Base-by-base conservation (phyloP, 352 stramenopile genomes). In the Blastocystis sp. region DNA sequence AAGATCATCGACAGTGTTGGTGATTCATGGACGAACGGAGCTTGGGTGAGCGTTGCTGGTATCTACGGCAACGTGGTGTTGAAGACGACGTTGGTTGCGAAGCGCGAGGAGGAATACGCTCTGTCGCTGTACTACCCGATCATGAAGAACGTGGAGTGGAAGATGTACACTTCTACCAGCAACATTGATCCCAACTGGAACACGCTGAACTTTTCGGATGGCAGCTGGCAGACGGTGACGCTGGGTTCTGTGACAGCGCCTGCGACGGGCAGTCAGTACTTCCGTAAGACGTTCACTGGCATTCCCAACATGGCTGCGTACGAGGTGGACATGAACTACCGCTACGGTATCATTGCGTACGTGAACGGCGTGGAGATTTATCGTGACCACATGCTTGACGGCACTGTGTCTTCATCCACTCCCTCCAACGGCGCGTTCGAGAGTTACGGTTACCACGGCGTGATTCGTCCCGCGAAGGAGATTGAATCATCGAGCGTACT, bases 331-430 rank as follows among this genome's bases (percentile, higher is more conserved):
- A 26, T 85, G n/a, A 24, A n/a, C 21, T 67, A 67, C 62, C 26
- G 37, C 13, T 39, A 74, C 29, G 74, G 74, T 63, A 24, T 85
- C 12, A 55, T 85, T n/a, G 74, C 62, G 12, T 85, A 85, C 21
- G 41, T 85, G 12, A 85, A 85, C 21, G 74, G 74, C n/a, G 62
- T 70, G 3, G 74, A 85, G 65, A 35, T 85, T 19, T 85, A 55
- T n/a, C 59, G 74, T 55, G 62, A 71, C 29, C 62, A 85, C 62
- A 85, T 85, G 74, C 74, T 45, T 31, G 33, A 67, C 3, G 59
- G 45, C 4, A 24, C 50, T 63, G 33, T 85, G 4, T 50, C 74
- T 74, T 10, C 16, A 21, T n/a, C 29, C 6, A 35, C 59, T 26
- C 2, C 45, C 19, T 19, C 74, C 12, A 80, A 6, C 19, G 29